These are phyloP conservation scores for Aspergillus sclerotiicarbonarius DNA, from an alignment of 495 filamentous ascomycete genomes.

Conservation along the genomic window DNA sequence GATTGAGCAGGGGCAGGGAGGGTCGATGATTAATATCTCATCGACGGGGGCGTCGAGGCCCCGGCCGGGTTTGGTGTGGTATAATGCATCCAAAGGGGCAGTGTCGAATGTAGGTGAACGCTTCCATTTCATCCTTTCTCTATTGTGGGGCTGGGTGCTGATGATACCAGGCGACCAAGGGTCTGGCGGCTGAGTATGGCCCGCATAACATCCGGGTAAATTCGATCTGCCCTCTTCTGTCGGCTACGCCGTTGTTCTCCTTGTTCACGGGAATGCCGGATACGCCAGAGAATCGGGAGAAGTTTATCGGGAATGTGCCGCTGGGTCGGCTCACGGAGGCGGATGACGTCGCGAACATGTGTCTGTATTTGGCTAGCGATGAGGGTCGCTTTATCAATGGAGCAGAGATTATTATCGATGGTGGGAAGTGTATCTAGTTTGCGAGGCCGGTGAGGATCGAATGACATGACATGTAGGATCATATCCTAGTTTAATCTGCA, in stretches of 20 bases:
- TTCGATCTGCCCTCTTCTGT: slow-evolving; percentile 59
- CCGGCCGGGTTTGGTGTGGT: slow-evolving; percentile 67
- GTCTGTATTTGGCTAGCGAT: slow-evolving; percentile 63
- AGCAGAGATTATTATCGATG: slow-evolving; percentile 44
- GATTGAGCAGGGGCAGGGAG: slow-evolving; percentile 55
- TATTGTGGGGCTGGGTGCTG: not conserved
- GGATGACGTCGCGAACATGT: slow-evolving; percentile 65
- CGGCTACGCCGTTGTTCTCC: slow-evolving; percentile 62
- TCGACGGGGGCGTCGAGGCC: slow-evolving; percentile 62
- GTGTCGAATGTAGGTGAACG: slow-evolving; percentile 53
- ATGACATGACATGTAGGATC: not conserved
- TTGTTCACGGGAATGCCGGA: slow-evolving; percentile 65
- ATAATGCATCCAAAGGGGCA: slow-evolving; percentile 67
- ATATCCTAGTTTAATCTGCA: not conserved
- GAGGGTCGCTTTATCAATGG: slow-evolving; percentile 72
- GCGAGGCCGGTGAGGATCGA: not conserved
- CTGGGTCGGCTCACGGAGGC: slow-evolving; percentile 62
- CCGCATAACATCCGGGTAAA: slow-evolving; percentile 65
- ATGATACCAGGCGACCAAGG: slow-evolving; percentile 52
- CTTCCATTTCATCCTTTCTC: not conserved
- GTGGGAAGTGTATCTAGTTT: slow-evolving; percentile 35
- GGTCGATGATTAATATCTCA: slow-evolving; percentile 64
- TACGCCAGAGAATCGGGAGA: slow-evolving; percentile 65
- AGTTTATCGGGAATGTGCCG: slow-evolving; percentile 65
- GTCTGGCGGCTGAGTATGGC: slow-evolving; percentile 67